These are phyloP conservation scores for Backusella tuberculispora DNA, from an alignment of 192 early-diverging fungal genomes.

Conservation along the genomic window DNA sequence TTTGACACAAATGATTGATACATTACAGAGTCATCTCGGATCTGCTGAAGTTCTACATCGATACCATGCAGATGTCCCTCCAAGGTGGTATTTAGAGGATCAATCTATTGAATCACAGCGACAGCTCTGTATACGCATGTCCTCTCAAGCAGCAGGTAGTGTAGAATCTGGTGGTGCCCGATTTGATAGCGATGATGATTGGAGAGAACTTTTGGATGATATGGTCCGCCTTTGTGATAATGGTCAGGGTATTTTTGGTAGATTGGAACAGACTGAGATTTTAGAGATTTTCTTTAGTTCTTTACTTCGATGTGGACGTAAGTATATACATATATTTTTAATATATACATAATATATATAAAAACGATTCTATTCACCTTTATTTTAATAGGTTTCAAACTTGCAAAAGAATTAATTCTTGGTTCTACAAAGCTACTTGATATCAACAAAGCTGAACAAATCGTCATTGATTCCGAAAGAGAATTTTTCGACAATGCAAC, in stretches of 20 bases:
- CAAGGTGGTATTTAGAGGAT: constrained; percentile 58
- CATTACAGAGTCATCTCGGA: constrained; percentile 62
- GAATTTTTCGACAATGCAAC: constrained; percentile 79
- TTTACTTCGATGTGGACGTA: constrained; percentile 65
- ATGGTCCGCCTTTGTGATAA: constrained; percentile 58
- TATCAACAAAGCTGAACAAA: constrained; percentile 53
- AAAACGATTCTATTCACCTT: neutral
- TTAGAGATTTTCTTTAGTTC: constrained; percentile 62
- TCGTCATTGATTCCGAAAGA: constrained; percentile 68
- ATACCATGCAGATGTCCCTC: constrained; percentile 58
- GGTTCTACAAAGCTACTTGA: constrained; percentile 46
- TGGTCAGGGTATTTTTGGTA: constrained; percentile 55
- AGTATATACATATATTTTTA: constrained; percentile 22
- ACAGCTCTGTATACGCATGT: constrained; percentile 65
- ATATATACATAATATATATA: neutral
- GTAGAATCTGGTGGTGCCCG: constrained; percentile 55
- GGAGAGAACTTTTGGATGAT: constrained; percentile 65
- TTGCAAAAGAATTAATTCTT: constrained; percentile 60
- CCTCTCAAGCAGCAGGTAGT: constrained; percentile 51
- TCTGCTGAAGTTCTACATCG: constrained; percentile 62
- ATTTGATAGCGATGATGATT: constrained; percentile 67
- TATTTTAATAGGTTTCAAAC: constrained; percentile 50
- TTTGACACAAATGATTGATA: constrained; percentile 54
- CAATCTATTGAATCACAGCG: constrained; percentile 57
- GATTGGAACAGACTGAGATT: constrained; percentile 59